phyloP scores from a whole-genome alignment of 805 yeast species.

The Metschnikowia cubensis region DNA sequence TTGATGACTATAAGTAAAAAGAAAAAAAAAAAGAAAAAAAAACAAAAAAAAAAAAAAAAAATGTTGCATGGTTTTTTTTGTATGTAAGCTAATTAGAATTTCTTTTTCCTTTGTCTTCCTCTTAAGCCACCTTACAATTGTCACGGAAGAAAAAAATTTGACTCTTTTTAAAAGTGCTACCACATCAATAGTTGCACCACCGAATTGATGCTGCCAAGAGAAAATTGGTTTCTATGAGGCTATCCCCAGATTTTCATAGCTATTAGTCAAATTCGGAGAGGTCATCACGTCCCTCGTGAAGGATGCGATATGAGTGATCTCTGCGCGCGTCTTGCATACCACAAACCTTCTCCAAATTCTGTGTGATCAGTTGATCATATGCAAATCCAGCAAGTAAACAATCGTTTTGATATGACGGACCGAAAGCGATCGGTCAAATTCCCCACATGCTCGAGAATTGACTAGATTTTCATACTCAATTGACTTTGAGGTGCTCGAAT shows the following conservation, averaged over 20 bases:
- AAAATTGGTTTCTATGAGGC: not conserved
- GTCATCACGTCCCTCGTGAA: constrained; percentile 2
- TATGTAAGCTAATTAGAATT: constrained; percentile 10
- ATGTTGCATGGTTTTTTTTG: constrained; percentile 12
- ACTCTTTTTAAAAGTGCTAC: no score
- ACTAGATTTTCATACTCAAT: not conserved
- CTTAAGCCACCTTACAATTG: not conserved
- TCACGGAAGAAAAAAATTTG: not conserved
- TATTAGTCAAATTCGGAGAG: not conserved
- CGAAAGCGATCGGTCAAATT: not conserved
- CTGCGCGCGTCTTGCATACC: constrained; percentile 5
- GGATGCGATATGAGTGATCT: constrained; percentile 5
- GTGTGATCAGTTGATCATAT: not conserved
- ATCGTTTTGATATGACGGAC: not conserved
- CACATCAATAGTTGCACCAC: not conserved
- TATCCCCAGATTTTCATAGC: not conserved
- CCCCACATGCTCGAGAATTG: not conserved
- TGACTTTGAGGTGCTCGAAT: not conserved
- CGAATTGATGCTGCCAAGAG: not conserved
- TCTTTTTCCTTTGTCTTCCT: constrained; percentile 12
- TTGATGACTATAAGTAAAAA: constrained; percentile 7
- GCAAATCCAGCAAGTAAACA: not conserved
- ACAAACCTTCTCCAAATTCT: not conserved
- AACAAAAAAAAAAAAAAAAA: constrained; percentile 7
- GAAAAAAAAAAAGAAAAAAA: constrained; percentile 8